Conservation (phyloP, 148 eudicot species). For the Cornus kousa region DNA sequence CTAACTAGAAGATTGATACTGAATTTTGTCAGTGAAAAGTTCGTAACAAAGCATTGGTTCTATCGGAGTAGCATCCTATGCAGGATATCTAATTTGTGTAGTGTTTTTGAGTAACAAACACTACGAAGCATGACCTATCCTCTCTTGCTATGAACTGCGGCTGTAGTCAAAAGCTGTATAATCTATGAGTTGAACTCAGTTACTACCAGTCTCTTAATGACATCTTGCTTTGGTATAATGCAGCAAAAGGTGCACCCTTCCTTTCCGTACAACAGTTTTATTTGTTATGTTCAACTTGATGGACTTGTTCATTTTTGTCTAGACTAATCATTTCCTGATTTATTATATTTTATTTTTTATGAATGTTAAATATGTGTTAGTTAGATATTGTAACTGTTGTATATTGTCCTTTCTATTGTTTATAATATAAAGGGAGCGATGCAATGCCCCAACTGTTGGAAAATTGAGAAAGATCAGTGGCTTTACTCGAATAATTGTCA, state of each 20-base stretch:
- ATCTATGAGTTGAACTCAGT: no score
- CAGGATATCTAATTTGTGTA: no score
- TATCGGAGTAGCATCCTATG: no score
- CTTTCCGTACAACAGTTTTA: background rate
- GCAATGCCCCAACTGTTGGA: conserved; percentile 47
- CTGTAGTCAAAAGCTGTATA: no score
- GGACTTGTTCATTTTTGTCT: background rate
- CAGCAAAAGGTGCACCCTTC: background rate
- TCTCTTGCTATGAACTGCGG: no score
- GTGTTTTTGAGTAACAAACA: no score
- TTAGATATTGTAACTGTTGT: background rate
- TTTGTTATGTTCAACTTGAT: background rate
- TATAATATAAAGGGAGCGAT: conserved; percentile 77
- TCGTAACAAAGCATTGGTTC: no score
- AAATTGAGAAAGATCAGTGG: conserved; percentile 95
- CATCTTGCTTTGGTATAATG: background rate
- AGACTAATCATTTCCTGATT: no score
- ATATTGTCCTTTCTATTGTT: background rate
- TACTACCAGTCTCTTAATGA: background rate
- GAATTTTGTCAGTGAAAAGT: no score
- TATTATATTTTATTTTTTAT: no score
- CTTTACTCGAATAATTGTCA: conserved; percentile 74
- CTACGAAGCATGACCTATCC: no score
- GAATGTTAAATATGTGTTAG: background rate
- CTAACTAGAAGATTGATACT: no score